Base-by-base conservation (phyloP, 148 eudicot species). In the Amaranthus palmeri region DNA sequence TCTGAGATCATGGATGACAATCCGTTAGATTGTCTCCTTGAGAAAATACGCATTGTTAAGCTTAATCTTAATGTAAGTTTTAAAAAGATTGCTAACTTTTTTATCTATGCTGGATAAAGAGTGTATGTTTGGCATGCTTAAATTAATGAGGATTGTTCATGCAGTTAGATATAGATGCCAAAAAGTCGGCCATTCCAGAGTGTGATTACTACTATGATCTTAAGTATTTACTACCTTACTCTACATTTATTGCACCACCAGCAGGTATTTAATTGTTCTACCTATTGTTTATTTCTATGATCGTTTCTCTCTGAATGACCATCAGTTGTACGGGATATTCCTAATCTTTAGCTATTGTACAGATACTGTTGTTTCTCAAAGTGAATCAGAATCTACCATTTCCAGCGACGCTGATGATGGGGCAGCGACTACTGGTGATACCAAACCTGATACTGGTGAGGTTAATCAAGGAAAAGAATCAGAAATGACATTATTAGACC, bases 1-100 rank as follows among this genome's bases (percentile, higher is more conserved):
- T 95, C 96, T 2, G 90, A 85, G 53, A 50, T 89, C 11, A 83
- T 80, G 79, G 85, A 95, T 81, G 98, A 88, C 52, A 95, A 95
- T 61, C 88, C 87, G 0, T 68, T 95, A 61, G 86, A 84, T 17
- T 88, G 97, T 50, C 93, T 95, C 53, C 55, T 89, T 13, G 55
- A 76, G 42, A 88, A 80, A 74, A 15, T 91, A 5, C 81, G 46
- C 7, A 91, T 95, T 46, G 80, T 72, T 3, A 58, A 67, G 41
- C 61, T 89, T 14, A 71, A 81, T 43, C 65, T 81, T 36, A 82
- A 85, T 67, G 98, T 91, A 79, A 15, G 91, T 65, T 42, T 7
- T 25, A 12, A 40, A 2, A 47, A 45, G 11, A 3, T 3, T 0
- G 1, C 14, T 54, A 15, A 3, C 7, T 56, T n/a, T 60, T 6